Percentiles rank a stretch among this genome's conserved stretches.
Conservation (phyloP, 2,329 filamentous ascomycete genomes). For the Chaetomium globosum region DNA sequence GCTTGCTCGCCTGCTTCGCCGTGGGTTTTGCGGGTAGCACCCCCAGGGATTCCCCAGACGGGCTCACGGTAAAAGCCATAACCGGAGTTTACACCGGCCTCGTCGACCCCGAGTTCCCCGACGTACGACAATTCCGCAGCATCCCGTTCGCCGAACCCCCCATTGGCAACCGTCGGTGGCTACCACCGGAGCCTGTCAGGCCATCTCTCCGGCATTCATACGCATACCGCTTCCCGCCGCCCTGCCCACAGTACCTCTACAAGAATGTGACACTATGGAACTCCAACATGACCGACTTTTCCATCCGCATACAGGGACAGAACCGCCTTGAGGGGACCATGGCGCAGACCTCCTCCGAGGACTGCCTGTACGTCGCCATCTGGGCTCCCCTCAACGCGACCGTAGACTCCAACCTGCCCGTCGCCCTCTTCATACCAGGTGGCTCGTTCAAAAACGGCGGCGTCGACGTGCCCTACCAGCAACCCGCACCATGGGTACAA, state of each 20-base stretch:
- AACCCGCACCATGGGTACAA: slow-evolving; percentile 49
- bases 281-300: slow-evolving; percentile 40
- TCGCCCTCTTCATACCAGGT: slow-evolving; percentile 53
- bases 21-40: neutral
- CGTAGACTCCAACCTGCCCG: slow-evolving; percentile 40
- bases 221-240: slow-evolving; percentile 35
- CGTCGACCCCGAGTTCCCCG: slow-evolving; percentile 40
- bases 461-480: slow-evolving; percentile 50
- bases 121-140: slow-evolving; percentile 44
- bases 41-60: neutral
- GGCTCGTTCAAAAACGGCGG: slow-evolving; percentile 51
- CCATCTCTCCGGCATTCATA: slow-evolving; percentile 30
- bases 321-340: slow-evolving; percentile 36
- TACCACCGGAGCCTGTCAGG: slow-evolving; percentile 31
- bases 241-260: slow-evolving; percentile 37
- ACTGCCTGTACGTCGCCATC: slow-evolving; percentile 51
- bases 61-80: slow-evolving; percentile 35
- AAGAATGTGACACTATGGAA: slow-evolving; percentile 38
- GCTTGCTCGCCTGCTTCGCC: neutral
- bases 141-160: slow-evolving; percentile 46
- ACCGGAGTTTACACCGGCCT: slow-evolving; percentile 44
- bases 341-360: slow-evolving; percentile 39
- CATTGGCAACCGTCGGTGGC: slow-evolving; percentile 35
- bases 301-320: slow-evolving; percentile 41
- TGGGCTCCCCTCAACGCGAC: slow-evolving; percentile 44